Base-by-base conservation (phyloP, 192 early-diverging fungal genomes). In the Backusella tarrabulga region DNA sequence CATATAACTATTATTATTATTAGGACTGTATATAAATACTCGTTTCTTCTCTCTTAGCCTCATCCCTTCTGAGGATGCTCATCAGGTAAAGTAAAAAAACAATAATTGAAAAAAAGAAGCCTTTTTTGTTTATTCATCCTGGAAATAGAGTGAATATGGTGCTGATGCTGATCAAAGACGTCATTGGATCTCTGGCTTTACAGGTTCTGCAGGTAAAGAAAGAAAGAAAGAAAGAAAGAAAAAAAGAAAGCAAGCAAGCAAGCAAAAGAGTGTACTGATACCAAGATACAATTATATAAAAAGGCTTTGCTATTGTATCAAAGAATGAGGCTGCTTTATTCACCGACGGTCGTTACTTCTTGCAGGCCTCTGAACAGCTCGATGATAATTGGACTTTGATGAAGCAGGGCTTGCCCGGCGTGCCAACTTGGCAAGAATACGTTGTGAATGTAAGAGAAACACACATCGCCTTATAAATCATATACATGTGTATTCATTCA, bases 311-410 rank as follows among this genome's bases (percentile, higher is more conserved):
- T 3, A 90, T 99, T 36, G 91, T 99, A 14, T 93, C 95, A 9
- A 70, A 85, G 44, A 87, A 93, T 54, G 81, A 89, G 54, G 96
- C 96, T 68, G 91, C 93, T 34, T 88, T 99, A 73, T 99, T 96
- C 79, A 99, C 96, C 6, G 97, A 99, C 80, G 97, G 97, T 1
- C 88, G 97, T 66, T 98, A 98, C 91, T 97, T 95, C 85, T 82
- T 98, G 75, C 97, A 99, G 84, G 97, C 97, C 17, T 88, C 91
- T 3, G 86, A 95, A 82, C 96, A 99, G 84, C 87, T 99, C 75
- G 97, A 96, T 80, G 70, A 63, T 68, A 95, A 96, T 86, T 99
- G 97, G 96, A 93, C 88, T 44, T 83, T 99, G 81, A 95, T 96
- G 92, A 98, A 99, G 86, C 83, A 85, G 76, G 97, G 96, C 15